Conservation (phyloP, 139 green algal species). For the Diplosphaera chodatii region DNA sequence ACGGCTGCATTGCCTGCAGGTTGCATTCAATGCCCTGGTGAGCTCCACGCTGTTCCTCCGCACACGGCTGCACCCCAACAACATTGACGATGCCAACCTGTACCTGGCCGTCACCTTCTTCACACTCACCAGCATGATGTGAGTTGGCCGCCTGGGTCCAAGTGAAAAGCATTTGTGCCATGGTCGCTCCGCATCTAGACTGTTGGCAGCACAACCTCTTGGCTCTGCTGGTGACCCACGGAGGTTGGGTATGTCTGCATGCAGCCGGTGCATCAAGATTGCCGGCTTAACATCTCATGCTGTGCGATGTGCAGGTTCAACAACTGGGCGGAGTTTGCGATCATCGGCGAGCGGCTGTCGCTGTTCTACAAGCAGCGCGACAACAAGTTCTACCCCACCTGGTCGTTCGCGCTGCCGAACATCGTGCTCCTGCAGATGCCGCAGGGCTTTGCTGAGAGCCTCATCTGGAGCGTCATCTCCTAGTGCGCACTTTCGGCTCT, state of each 20-base stretch:
- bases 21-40: not conserved
- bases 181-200: too few relatives aligned
- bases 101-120: not conserved
- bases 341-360: not conserved
- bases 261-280: too few relatives aligned
- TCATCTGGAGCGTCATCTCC: conserved; percentile 12
- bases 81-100: not conserved
- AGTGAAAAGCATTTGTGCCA: too few relatives aligned
- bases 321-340: not conserved
- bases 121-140: not conserved
- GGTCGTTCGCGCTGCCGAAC: conserved; percentile 17
- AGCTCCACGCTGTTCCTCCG: not conserved
- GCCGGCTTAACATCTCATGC: too few relatives aligned
- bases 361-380: conserved; percentile 44
- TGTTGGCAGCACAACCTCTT: too few relatives aligned
- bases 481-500: not conserved
- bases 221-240: too few relatives aligned
- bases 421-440: conserved; percentile 10
- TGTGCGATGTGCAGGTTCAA: too few relatives aligned
- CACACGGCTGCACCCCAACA: not conserved
- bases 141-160: too few relatives aligned
- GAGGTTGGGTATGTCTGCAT: too few relatives aligned
- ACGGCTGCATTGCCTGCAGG: not conserved
- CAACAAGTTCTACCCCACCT: conserved; percentile 14
- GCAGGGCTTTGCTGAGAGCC: conserved; percentile 9